Evolutionary conservation across 192 early-diverging fungal species (phyloP).

Genomic region (Coemansia sp.): DNA sequence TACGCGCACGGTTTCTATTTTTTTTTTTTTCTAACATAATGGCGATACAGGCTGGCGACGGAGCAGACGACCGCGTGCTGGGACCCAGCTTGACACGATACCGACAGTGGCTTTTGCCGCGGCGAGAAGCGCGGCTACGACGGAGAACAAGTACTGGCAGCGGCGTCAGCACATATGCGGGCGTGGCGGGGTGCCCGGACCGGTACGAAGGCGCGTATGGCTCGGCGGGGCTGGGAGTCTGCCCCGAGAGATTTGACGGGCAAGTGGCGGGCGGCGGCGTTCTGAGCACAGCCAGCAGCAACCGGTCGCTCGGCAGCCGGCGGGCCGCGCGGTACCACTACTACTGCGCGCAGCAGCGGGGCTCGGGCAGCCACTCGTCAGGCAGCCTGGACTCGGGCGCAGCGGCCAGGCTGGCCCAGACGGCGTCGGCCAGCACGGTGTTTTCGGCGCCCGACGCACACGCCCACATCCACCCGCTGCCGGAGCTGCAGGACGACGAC

Average conservation of each 20-base stretch:
- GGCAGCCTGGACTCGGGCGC: not conserved
- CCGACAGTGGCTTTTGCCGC: constrained; percentile 33
- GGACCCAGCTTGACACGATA: constrained; percentile 21
- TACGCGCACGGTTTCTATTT: not conserved
- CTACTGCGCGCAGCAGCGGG: constrained; percentile 1
- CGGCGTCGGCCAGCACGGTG: constrained; percentile 1
- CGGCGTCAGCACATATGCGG: not conserved
- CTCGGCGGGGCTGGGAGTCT: not conserved
- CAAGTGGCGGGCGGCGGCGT: not conserved
- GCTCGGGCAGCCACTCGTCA: not conserved
- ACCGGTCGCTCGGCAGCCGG: constrained; percentile 3
- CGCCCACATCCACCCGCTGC: not conserved
- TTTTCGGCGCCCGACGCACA: not conserved
- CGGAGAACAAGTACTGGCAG: constrained; percentile 2
- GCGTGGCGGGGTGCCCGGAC: constrained; percentile 25
- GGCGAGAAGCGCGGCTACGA: constrained; percentile 1
- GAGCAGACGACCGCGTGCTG: constrained; percentile 6
- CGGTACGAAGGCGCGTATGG: constrained; percentile 19
- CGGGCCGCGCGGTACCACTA: not conserved
- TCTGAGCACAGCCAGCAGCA: constrained; percentile 8
- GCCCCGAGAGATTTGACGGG: constrained; percentile 1
- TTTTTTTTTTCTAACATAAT: not conserved
- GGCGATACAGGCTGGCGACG: constrained; percentile 15
- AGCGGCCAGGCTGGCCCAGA: not conserved
- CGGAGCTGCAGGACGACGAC: not conserved